phyloP scores from a whole-genome alignment of 2,329 filamentous ascomycete genomes.

The Drechslerella coelobrocha region DNA sequence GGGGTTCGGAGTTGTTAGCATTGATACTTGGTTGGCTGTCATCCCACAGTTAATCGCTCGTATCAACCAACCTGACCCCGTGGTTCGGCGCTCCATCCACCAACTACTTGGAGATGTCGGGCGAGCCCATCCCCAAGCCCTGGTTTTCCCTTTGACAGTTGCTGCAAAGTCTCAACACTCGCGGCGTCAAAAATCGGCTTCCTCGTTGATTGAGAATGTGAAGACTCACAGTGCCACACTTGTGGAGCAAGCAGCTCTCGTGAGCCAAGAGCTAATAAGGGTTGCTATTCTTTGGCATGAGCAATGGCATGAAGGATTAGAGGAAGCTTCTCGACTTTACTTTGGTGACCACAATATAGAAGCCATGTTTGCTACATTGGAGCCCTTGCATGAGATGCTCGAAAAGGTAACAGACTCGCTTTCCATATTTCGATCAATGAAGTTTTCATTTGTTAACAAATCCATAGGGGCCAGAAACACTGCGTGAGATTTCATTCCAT shows the following conservation, averaged over 20 bases:
- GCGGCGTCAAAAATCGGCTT: conserved; percentile 83
- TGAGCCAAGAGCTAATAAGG: conserved; percentile 94
- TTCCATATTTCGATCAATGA: neutral
- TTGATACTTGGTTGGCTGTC: conserved; percentile 98
- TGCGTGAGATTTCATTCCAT: conserved; percentile 91
- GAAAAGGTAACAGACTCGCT: conserved; percentile 64
- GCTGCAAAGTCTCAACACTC: conserved; percentile 95
- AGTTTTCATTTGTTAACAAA: conserved; percentile 21
- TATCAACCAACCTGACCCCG: conserved; percentile 92
- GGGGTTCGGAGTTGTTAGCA: conserved; percentile 87
- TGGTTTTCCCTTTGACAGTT: conserved; percentile 96
- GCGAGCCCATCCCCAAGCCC: conserved; percentile 88
- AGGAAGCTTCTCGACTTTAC: conserved; percentile 94
- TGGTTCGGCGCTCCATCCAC: conserved; percentile 89
- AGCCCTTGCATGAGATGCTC: conserved; percentile 87
- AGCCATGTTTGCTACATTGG: conserved; percentile 91
- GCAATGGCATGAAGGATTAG: conserved; percentile 96
- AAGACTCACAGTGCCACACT: conserved; percentile 89
- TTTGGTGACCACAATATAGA: conserved; percentile 98
- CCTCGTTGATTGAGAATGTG: conserved; percentile 97
- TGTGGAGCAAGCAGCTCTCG: conserved; percentile 91
- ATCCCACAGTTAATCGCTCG: conserved; percentile 96
- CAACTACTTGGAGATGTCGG: conserved; percentile 91
- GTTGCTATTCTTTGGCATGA: conserved; percentile 99
- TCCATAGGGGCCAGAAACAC: conserved; percentile 77